Evolutionary conservation across 768 basidiomycete genomes (phyloP).

Genomic region (Termitomyces bulborhizus): DNA sequence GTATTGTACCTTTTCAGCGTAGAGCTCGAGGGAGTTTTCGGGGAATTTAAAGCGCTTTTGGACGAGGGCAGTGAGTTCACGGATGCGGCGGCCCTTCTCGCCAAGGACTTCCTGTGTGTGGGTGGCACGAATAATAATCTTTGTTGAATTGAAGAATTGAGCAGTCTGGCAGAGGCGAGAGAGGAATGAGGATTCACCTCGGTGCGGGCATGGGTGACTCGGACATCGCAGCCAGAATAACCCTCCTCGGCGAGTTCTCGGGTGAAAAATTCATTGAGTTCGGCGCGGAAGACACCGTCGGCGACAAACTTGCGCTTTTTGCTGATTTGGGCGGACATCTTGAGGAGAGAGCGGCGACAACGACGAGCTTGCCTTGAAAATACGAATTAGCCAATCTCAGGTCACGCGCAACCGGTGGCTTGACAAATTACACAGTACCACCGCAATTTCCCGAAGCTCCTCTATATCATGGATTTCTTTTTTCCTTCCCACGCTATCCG

Average conservation of each 20-base stretch:
- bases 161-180: not conserved
- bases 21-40: conserved; percentile 97
- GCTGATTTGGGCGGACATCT: conserved; percentile 86
- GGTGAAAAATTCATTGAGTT: conserved; percentile 98
- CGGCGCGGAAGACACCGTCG: conserved; percentile 98
- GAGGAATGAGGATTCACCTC: conserved; percentile 47
- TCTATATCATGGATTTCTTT: not conserved
- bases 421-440: conserved; percentile 21
- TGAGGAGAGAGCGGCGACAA: conserved; percentile 17
- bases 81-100: conserved; percentile 98
- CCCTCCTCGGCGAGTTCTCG: conserved; percentile 98
- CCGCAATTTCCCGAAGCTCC: conserved; percentile 18
- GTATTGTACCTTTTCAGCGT: conserved; percentile 98
- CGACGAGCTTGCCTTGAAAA: conserved; percentile 7
- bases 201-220: conserved; percentile 97
- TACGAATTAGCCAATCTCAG: not conserved
- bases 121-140: conserved; percentile 99
- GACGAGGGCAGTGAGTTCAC: conserved; percentile 96
- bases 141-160: conserved; percentile 7
- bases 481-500: not conserved
- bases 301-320: conserved; percentile 99
- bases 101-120: conserved; percentile 99
- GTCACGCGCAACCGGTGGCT: conserved; percentile 18
- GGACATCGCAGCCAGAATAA: conserved; percentile 99
- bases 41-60: conserved; percentile 99